A percentile compares a stretch with the other conserved stretches of the same genome.
Evolutionary conservation across 2,329 filamentous ascomycete species (phyloP).

Genomic region (Ophiostoma pallidulum): DNA sequence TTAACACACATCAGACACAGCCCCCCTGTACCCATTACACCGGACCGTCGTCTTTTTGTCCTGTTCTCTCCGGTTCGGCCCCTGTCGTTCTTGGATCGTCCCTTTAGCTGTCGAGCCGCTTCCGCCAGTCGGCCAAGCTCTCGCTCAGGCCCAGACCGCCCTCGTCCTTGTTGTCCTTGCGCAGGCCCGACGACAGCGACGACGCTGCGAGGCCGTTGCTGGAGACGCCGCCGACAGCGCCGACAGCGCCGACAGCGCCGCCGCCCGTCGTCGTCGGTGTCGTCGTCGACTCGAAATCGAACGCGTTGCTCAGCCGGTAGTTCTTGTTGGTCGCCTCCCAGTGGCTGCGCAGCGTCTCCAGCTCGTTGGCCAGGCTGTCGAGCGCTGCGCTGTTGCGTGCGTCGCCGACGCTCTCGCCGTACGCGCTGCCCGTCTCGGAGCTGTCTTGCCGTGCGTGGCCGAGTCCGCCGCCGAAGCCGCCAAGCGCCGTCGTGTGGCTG

Average conservation of each 20-base stretch:
- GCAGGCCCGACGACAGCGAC: conserved; percentile 8
- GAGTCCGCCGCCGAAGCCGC: conserved; percentile 20
- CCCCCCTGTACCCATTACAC: no score
- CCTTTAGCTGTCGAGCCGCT: conserved; percentile 51
- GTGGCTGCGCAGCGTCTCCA: conserved; percentile 80
- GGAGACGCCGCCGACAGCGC: conserved; percentile 12
- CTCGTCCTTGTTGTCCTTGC: conserved; percentile 32
- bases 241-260: neutral
- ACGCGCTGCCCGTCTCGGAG: conserved; percentile 53
- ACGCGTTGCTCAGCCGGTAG: conserved; percentile 80
- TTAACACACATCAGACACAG: no score
- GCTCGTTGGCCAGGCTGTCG: conserved; percentile 83
- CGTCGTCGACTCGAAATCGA: conserved; percentile 60
- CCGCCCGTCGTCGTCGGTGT: conserved; percentile 2
- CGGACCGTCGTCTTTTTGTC: neutral
- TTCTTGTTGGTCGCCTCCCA: conserved; percentile 97
- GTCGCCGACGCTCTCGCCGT: conserved; percentile 44
- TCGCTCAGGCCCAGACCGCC: conserved; percentile 50
- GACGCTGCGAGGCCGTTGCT: neutral
- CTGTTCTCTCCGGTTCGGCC: neutral
- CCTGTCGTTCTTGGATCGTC: neutral
- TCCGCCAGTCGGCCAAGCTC: conserved; percentile 71
- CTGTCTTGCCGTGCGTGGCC: conserved; percentile 43
- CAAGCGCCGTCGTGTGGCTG: conserved; percentile 1
- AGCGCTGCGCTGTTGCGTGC: conserved; percentile 58